These are phyloP conservation scores for Cenchrus fungigraminus DNA, from an alignment of 176 grass and related monocot genomes.

Conservation along the genomic window DNA sequence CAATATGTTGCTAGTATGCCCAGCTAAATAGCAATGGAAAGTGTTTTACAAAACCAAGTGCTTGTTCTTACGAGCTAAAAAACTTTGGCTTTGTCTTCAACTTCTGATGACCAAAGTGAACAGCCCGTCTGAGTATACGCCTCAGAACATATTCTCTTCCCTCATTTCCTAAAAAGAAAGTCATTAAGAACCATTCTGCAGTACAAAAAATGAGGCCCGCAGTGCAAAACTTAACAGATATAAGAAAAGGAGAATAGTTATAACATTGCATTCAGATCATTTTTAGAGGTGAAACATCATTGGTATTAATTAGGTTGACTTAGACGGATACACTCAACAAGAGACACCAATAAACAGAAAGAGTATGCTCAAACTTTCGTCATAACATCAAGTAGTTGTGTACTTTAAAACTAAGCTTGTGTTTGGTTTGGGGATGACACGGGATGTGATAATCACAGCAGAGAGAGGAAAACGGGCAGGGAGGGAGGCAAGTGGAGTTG, in stretches of 20 bases:
- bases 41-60: neutral
- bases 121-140: slow-evolving; percentile 89
- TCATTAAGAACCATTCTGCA: slow-evolving; percentile 20
- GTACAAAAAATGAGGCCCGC: slow-evolving; percentile 9
- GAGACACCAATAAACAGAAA: too few relatives aligned
- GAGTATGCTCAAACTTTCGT: too few relatives aligned
- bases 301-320: neutral
- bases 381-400: too few relatives aligned
- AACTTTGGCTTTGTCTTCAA: slow-evolving; percentile 78
- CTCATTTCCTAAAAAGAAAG: slow-evolving; percentile 69
- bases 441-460: too few relatives aligned
- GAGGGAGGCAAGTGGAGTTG: too few relatives aligned
- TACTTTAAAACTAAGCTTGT: too few relatives aligned
- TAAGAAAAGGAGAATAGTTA: neutral
- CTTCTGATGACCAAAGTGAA: slow-evolving; percentile 89
- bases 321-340: too few relatives aligned
- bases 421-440: too few relatives aligned
- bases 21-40: neutral
- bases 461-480: too few relatives aligned
- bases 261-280: neutral
- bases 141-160: slow-evolving; percentile 97
- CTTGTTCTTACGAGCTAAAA: slow-evolving; percentile 74
- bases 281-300: neutral
- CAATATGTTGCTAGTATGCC: neutral
- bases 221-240: neutral